These are phyloP conservation scores for Penicillium turbatum DNA, from an alignment of 495 filamentous ascomycete genomes.

Conservation along the genomic window DNA sequence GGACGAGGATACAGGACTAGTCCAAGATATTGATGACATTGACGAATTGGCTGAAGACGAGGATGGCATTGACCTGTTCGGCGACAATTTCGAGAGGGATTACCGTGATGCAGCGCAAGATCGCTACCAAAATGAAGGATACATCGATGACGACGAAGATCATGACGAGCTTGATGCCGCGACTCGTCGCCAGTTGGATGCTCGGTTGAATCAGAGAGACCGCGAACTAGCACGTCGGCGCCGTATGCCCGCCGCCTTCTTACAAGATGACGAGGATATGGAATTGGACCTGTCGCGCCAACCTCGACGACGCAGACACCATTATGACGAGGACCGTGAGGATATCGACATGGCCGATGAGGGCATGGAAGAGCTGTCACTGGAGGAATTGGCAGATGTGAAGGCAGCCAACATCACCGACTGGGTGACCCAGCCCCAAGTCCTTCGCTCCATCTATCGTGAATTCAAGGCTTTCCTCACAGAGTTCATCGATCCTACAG, in stretches of 20 bases:
- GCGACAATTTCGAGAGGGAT: constrained; percentile 82
- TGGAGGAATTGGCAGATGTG: constrained; percentile 88
- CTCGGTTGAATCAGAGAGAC: constrained; percentile 77
- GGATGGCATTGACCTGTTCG: constrained; percentile 89
- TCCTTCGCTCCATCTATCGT: constrained; percentile 86
- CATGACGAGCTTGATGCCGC: constrained; percentile 69
- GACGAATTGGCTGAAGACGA: constrained; percentile 97
- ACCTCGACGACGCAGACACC: constrained; percentile 70
- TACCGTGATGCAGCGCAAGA: constrained; percentile 60
- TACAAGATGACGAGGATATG: constrained; percentile 84
- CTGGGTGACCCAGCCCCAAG: constrained; percentile 87
- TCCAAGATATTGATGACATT: constrained; percentile 83
- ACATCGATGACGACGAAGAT: constrained; percentile 78
- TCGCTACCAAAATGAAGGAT: constrained; percentile 60
- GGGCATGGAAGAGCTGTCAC: constrained; percentile 89
- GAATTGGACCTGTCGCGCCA: constrained; percentile 78
- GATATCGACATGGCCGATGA: constrained; percentile 84
- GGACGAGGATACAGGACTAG: constrained; percentile 65
- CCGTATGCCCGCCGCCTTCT: constrained; percentile 76
- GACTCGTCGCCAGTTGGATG: constrained; percentile 73
- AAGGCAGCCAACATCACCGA: constrained; percentile 91
- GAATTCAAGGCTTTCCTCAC: constrained; percentile 98
- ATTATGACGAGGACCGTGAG: constrained; percentile 91
- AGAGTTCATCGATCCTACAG: constrained; percentile 83
- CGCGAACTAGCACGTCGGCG: constrained; percentile 69